Evolutionary conservation across 805 yeast genomes (phyloP), one percentile per base, ranked within the genome.

Genomic region (Metschnikowia sp.): DNA sequence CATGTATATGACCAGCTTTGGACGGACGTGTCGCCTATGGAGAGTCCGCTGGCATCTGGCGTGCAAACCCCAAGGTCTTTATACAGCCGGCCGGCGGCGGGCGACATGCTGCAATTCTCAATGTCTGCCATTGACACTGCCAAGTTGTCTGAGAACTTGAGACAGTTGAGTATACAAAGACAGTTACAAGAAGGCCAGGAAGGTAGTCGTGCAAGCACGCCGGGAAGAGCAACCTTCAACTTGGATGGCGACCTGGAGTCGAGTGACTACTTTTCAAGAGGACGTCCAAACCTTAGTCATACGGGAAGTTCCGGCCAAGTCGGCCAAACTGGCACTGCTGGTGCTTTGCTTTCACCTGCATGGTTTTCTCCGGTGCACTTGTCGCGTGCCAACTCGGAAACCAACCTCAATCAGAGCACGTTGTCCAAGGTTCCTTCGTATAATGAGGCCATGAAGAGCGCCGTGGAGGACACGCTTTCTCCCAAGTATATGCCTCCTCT

Each of bases 1-100:
- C 96, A 88, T 63, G 79, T 88, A 33, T 87, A 85, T 64, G 97
- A 90, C 65, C 72, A 86, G 47, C 65, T 90, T 19, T 89, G 87
- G 87, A 76, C 79, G 32, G 91, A 84, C 48, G 72, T 82, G 8
- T 69, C 81, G 5, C 82, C 81, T 5, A 51, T 64, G 7, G 80
- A 75, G 19, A 74, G 76, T 7, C 81, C 82, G 4, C 50, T 61
- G 11, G 53, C 54, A 19, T 76, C 81, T 0, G 80, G 80, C 3
- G 37, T 68, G 6, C 64, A 65, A 8, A 72, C 77, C 1, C 74
- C 77, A 28, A 52, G 68, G 52, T 50, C 55, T n/a, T 31, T 52
- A 3, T 44, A 49, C 42, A 39, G 35, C 9, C 44, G 57, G 2
- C 46, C 52, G 2, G 19, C 42, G 9, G 39, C 49, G 4, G 48